Conservation (phyloP, 768 basidiomycete species). For the Trametopsis cervina region DNA sequence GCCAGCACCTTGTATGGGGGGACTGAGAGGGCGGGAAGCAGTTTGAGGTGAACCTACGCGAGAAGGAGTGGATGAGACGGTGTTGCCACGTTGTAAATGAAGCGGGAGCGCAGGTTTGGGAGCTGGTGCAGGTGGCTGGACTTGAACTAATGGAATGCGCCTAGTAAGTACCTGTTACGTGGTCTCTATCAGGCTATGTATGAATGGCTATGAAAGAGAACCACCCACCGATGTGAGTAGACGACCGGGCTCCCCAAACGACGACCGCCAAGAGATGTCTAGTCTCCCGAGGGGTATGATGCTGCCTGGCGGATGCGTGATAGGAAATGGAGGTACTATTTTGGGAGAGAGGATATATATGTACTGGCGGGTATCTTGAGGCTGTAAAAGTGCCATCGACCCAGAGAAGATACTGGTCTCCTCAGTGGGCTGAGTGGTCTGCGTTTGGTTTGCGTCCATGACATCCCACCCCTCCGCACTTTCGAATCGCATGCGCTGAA, state of each 20-base stretch:
- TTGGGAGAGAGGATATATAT: slow-evolving; percentile 72
- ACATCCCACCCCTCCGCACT: slow-evolving; percentile 60
- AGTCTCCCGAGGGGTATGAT: slow-evolving; percentile 78
- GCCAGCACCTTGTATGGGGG: slow-evolving; percentile 35
- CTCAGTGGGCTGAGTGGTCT: slow-evolving; percentile 17
- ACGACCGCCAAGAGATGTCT: slow-evolving; percentile 84
- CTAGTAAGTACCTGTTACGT: slow-evolving; percentile 61
- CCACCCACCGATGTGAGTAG: slow-evolving; percentile 68
- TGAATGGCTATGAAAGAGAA: not conserved
- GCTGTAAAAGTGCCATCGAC: slow-evolving; percentile 65
- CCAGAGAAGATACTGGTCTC: slow-evolving; percentile 47
- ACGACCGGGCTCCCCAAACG: slow-evolving; percentile 80
- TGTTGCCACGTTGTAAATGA: slow-evolving; percentile 57
- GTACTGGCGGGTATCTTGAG: slow-evolving; percentile 83
- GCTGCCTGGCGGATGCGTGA: slow-evolving; percentile 54
- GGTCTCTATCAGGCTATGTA: not conserved
- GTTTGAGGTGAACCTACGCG: slow-evolving; percentile 57
- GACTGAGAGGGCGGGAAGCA: slow-evolving; percentile 47
- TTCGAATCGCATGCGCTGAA: slow-evolving; percentile 77
- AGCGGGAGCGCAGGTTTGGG: slow-evolving; percentile 62
- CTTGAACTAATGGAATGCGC: slow-evolving; percentile 52
- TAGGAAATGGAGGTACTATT: slow-evolving; percentile 35
- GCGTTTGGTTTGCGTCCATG: slow-evolving; percentile 42
- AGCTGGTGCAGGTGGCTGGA: slow-evolving; percentile 17
- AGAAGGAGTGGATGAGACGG: slow-evolving; percentile 32